Evolutionary conservation across 1,284 basidiomycete species (phyloP), one percentile per base, ranked within the genome.

Genomic region (Cryptococcus amylolentus): DNA sequence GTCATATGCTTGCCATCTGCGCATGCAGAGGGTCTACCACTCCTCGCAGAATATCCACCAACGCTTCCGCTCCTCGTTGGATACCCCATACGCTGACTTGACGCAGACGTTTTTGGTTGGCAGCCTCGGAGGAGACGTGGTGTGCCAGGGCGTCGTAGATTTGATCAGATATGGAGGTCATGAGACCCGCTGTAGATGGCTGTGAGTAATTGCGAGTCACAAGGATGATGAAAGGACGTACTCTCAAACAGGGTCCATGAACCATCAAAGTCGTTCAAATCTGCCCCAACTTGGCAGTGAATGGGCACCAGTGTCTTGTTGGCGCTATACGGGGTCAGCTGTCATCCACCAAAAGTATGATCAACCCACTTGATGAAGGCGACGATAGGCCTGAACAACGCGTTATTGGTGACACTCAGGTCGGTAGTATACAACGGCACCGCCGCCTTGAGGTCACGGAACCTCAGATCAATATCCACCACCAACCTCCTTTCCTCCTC

Each of bases 311-410:
- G 78, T 0, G 94, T 97, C 60, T 87, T 85, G 72, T 97, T 94
- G 1, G 88, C 88, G 72, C 91, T 93, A 60, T 6, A 26, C 16
- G 41, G 12, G 4, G 49, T 63, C 54, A 65, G 58, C 52, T 49
- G 7, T 16, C 2, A 12, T 9, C 35, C 39, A 6, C 8, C 8
- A 16, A 12, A 28, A 13, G 35, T 13, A n/a, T 37, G 5, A 49
- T 6, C 31, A 12, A 35, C 48, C 18, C 66, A 92, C 89, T 96
- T 96, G 85, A 99, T 96, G 72, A 99, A 99, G 0, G 93, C 94
- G 5, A 98, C 96, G 62, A 99, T 98, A 4, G 96, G 95, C 57
- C 96, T 80, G 43, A 97, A 89, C 35, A 98, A 80, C n/a, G 95
- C 96, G 70, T 88, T 91, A 69, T 95, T 95, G 60, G 89, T 88